Evolutionary conservation across 305 asterid genomes (phyloP).

Genomic region (Euphrasia arctica): DNA sequence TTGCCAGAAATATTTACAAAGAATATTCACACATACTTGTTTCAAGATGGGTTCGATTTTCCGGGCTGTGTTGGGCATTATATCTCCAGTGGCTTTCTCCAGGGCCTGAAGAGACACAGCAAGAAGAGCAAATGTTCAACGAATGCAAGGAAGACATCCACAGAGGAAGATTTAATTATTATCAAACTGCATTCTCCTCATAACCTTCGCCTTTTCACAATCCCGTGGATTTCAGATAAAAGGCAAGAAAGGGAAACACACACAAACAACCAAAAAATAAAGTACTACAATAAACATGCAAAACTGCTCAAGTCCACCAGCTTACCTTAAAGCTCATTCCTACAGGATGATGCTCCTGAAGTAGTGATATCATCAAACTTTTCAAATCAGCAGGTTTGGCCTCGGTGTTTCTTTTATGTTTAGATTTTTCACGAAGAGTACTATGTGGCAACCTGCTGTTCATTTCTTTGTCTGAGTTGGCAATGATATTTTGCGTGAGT

Average conservation of each 20-base stretch:
- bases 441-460: slow-evolving; percentile 41
- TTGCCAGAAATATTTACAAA: slow-evolving; percentile 21
- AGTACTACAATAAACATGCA: slow-evolving; percentile 18
- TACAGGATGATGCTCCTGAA: slow-evolving; percentile 61
- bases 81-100: slow-evolving; percentile 89
- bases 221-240: slow-evolving; percentile 14
- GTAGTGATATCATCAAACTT: slow-evolving; percentile 64
- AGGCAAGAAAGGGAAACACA: neutral
- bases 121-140: slow-evolving; percentile 23
- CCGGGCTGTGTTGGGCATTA: slow-evolving; percentile 62
- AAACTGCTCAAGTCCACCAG: slow-evolving; percentile 17
- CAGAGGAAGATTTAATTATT: slow-evolving; percentile 6
- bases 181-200: slow-evolving; percentile 22
- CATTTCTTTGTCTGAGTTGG: slow-evolving; percentile 60
- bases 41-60: slow-evolving; percentile 83
- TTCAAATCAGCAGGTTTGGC: slow-evolving; percentile 64
- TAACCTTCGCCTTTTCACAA: neutral
- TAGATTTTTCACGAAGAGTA: slow-evolving; percentile 47
- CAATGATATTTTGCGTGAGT: slow-evolving; percentile 36
- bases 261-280: neutral
- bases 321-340: slow-evolving; percentile 91
- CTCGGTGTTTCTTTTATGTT: slow-evolving; percentile 38
- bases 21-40: slow-evolving; percentile 54
- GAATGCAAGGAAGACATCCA: slow-evolving; percentile 23
- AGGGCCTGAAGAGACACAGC: slow-evolving; percentile 51